A percentile compares a stretch with the other conserved stretches of the same genome.
Conservation (phyloP, 257 asterid species). For the Nicotiana tomentosiformis region DNA sequence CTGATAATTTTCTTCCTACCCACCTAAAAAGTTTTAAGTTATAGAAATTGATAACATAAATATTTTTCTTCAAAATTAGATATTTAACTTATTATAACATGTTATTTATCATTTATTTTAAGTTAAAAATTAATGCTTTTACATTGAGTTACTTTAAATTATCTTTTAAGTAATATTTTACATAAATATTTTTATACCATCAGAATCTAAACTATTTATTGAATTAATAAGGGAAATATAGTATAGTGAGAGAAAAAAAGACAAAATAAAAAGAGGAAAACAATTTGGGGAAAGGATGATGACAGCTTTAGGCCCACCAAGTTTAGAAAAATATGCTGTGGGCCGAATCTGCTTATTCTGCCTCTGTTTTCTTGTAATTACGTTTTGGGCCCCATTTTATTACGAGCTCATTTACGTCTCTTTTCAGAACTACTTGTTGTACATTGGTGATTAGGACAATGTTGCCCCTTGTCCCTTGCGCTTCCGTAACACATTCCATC, state of each 20-base stretch:
- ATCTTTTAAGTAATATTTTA: no score
- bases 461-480: not conserved
- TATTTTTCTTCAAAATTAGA: no score
- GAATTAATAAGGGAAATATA: not conserved
- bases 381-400: not conserved
- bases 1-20: not conserved
- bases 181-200: no score
- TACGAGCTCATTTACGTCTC: not conserved
- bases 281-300: not conserved
- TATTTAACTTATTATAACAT: not conserved
- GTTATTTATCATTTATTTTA: not conserved
- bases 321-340: not conserved
- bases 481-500: no score
- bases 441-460: not conserved
- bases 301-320: conserved; percentile 10
- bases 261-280: not conserved
- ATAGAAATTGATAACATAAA: no score
- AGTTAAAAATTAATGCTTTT: not conserved
- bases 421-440: not conserved
- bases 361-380: not conserved
- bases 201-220: not conserved
- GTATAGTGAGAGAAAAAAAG: not conserved
- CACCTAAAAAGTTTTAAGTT: not conserved
- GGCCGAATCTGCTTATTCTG: conserved; percentile 15
- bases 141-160: no score